Evolutionary conservation across 1,284 basidiomycete species (phyloP), one percentile per base, ranked within the genome.

Genomic region (Malassezia japonica): DNA sequence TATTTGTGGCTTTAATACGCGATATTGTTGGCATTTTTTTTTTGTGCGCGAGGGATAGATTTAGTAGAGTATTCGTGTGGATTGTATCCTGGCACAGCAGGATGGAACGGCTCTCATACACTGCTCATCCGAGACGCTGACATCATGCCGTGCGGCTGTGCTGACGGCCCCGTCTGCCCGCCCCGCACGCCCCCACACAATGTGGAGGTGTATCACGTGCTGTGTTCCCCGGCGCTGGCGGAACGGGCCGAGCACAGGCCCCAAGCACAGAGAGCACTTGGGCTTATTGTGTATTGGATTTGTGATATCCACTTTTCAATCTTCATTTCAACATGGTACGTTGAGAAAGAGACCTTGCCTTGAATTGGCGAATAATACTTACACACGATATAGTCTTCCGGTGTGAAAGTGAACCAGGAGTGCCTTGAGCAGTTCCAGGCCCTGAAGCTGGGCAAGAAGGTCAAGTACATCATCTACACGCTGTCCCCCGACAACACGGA

Each of bases 401-500:
- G 89, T 60, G 82, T 90, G 66, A 70, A 72, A 60, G 81, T 83
- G 61, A 76, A 79, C 76, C 59, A 73, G 10, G 63, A 77, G 4
- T 89, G 87, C 75, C 64, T 88, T 55, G 70, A 74, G 2, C 74
- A 74, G 48, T 95, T 78, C 79, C 80, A 83, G 74, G 75, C 80
- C 44, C 81, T 95, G 72, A 94, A 95, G 79, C 77, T 86, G 40
- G 79, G 80, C 72, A 87, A 87, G 79, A 85, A 82, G 77, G 61
- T 74, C 77, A 87, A 87, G 76, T 96, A 87, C 79, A 84, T 95
- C 77, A 80, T 90, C 77, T 94, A 81, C 79, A 79, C 74, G 36
- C 76, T 95, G 63, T 83, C 77, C 75, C 64, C 76, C 28, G 77
- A 80, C 61, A 78, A 81, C 70, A 85, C 78, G 39, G 82, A 88